These are phyloP conservation scores for Pseudogymnoascus sp. DNA, from an alignment of 2,329 filamentous ascomycete genomes.

Conservation along the genomic window DNA sequence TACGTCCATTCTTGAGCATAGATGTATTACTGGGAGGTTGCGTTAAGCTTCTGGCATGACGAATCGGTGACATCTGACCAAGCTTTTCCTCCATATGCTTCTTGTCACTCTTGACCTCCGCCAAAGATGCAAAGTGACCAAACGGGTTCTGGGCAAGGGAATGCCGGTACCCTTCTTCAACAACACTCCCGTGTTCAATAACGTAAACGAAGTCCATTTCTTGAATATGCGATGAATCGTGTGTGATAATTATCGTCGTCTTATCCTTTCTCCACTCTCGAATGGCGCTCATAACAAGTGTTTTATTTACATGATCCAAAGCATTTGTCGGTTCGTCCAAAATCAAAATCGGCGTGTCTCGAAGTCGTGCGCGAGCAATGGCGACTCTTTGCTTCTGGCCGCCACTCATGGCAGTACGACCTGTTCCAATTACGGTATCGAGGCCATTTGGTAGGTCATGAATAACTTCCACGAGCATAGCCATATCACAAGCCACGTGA, in stretches of 20 bases:
- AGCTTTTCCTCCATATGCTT: not conserved
- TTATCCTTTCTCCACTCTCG: conserved; percentile 69
- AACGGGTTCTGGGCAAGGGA: conserved; percentile 41
- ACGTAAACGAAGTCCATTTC: conserved; percentile 72
- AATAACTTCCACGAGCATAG: conserved; percentile 62
- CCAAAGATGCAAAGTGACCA: conserved; percentile 39
- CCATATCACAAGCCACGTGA: conserved; percentile 53
- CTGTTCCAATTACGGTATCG: conserved; percentile 61
- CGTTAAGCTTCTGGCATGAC: not conserved
- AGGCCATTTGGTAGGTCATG: conserved; percentile 59
- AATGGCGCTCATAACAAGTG: conserved; percentile 65
- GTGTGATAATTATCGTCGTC: conserved; percentile 89
- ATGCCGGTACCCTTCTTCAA: conserved; percentile 59
- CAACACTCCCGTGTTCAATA: conserved; percentile 60
- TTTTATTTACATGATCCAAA: conserved; percentile 65
- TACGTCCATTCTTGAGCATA: not conserved
- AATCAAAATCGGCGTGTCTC: conserved; percentile 73
- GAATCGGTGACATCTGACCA: not conserved
- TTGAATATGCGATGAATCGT: conserved; percentile 72
- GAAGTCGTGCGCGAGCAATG: conserved; percentile 67
- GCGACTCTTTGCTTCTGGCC: conserved; percentile 79
- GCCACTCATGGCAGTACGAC: conserved; percentile 68
- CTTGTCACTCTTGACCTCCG: not conserved
- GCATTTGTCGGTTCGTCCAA: conserved; percentile 86
- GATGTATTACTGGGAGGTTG: not conserved